Evolutionary conservation across 2,329 filamentous ascomycete species (phyloP), one percentile per base, ranked within the genome.

Genomic region (Septoria linicola): DNA sequence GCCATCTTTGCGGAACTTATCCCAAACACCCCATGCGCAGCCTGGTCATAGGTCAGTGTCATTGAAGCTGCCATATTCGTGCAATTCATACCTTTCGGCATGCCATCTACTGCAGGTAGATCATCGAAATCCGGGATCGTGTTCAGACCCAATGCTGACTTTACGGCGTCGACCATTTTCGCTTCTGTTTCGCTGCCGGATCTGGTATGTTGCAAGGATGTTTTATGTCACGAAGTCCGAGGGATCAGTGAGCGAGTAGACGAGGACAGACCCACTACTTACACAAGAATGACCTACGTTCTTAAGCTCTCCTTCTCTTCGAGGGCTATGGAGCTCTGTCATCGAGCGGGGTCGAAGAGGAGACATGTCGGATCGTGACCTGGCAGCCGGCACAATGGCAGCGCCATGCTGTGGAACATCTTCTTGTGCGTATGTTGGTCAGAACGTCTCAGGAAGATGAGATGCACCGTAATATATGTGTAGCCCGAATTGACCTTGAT

Each of bases 11-110:
- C 36, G 35, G 20, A 40, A 48, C 36, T 72, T 70, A 45, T 75
- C 75, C 48, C 71, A 73, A 3, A 76, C 44, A 3, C 74, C 73
- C 75, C 75, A 78, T 25, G 51, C 63, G 45, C 61, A 64, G 52
- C 66, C 60, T 63, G 25, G 1, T 23, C 8, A 7, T 32, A 7
- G 5, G 42, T 62, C 27, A 59, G 55, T 43, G 13, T 36, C 7
- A 32, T 21, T 10, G 3, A 25, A 16, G 11, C 35, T 31, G 34
- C 13, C 14, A 30, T 23, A 11, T 5, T 7, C 3, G 1, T 16
- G 19, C 14, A n/a, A 36, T 17, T 25, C 54, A 14, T 34, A 62
- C 70, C 73, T 55, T 70, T 64, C 1, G 73, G 73, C 56, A 73
- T 72, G 14, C 66, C 68, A 34, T 70, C 58, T 21, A 72, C 66